Base-by-base conservation (phyloP, 164 flowering plant species). In the Santalum album region DNA sequence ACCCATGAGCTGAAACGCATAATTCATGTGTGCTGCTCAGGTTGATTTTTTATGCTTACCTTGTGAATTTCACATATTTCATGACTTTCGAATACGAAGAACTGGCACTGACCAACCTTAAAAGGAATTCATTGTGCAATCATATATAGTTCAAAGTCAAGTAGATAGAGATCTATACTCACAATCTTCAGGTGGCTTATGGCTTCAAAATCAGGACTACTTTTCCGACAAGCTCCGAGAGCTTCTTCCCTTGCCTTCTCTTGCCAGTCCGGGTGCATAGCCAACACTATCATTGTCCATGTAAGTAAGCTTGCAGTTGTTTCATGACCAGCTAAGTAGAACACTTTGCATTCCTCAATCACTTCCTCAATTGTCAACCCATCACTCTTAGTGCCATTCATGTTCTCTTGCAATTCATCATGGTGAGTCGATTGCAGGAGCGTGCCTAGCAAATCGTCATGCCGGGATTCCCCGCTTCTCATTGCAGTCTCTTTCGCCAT, bases 261-360 rank as follows among this genome's bases (percentile, higher is more conserved):
- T 49, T 49, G 51, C 51, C 51, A 49, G 27, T 49, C 7, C 27
- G 26, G 51, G 18, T 49, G 51, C 26, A 49, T 49, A n/a, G 27
- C 32, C 15, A 49, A 49, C 16, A 49, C 26, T 22, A 49, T 49
- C 27, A 23, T 23, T 14, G 27, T 24, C 51, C 51, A 49, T 3
- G 32, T 25, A 25, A 49, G 27, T 7, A 49, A 25, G 26, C 26
- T 25, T 23, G 51, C 26, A 23, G 51, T 49, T 49, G 51, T 49
- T 49, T 49, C 51, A 7, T 49, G 51, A 23, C 51, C 51, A 25
- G 51, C 51, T 12, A 49, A 14, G 27, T 49, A 49, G 51, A 49
- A 49, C n/a, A 49, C 17, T 27, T 25, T 49, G 51, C 51, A 49
- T 25, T 49, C 51, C 25, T 46, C 50, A n/a, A 46, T 46, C 25